Evolutionary conservation across 441 rosid genomes (phyloP), one percentile per base, ranked within the genome.

Genomic region (Populus hybrid): DNA sequence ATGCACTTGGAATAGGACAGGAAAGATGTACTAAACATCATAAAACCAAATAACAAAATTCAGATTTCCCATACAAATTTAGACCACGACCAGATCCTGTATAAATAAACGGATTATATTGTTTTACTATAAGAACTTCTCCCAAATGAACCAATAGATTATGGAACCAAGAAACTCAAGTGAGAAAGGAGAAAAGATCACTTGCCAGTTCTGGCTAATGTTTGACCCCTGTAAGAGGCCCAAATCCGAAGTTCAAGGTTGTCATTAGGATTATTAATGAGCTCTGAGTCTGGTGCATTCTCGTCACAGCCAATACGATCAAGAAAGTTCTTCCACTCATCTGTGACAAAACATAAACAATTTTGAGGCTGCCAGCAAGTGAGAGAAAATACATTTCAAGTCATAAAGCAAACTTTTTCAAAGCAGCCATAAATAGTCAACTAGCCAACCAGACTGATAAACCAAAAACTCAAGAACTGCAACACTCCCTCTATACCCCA

Each of bases 141-240:
- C 6, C 57, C 57, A 46, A 46, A 46, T 14, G 11, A 14, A 46
- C 57, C 57, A 46, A 46, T 14, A 46, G 57, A 3, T 4, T 46
- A 46, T 46, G 57, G 57, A 46, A 46, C 57, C 16, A 46, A 46
- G 57, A 46, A 46, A 46, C 57, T 50, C 11, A 66, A 66, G 9
- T 42, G 23, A 69, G 42, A 63, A 42, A 18, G 50, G 57, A 69
- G 35, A 34, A 66, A 46, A 67, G 21, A 42, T 71, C 72, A 70
- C 42, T 68, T 86, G 93, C 99, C 98, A 72, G 99, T 96, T 83
- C 99, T 90, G 63, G 99, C 98, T 80, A 96, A 79, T 68, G 99
- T 96, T 87, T 96, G 99, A 59, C 94, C 99, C 21, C 99, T 92
- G 80, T 96, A 96, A 69, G 99, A 96, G 70, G 99, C 99, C 99